phyloP scores from a whole-genome alignment of 164 flowering plant genomes.

The Nymphaea thermarum region DNA sequence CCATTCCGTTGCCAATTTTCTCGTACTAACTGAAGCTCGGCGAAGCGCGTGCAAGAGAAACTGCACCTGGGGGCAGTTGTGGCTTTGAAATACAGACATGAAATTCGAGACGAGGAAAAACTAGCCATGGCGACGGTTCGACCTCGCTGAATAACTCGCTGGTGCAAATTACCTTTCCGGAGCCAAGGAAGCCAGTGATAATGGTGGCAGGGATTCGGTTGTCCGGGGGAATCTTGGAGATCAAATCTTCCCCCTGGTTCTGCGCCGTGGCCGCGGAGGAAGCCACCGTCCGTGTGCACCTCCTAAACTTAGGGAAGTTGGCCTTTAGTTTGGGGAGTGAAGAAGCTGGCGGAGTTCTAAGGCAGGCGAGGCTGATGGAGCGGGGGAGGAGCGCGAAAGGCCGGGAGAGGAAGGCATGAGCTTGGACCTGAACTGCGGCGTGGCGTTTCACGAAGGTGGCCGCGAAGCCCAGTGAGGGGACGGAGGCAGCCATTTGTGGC shows the following conservation, averaged over 20 bases:
- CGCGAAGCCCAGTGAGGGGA: constrained; percentile 28
- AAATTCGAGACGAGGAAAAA: background rate
- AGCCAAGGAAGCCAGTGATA: constrained; percentile 87
- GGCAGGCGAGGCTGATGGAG: background rate
- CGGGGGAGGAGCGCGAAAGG: constrained; percentile 3
- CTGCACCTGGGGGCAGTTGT: background rate
- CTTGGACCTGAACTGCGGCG: constrained; percentile 11
- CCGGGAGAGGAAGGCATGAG: constrained; percentile 18
- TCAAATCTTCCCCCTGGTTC: constrained; percentile 29
- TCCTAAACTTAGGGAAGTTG: constrained; percentile 4
- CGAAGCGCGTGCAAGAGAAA: background rate
- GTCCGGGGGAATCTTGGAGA: constrained; percentile 60
- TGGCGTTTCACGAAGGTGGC: constrained; percentile 25
- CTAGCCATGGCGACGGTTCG: background rate
- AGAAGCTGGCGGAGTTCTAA: background rate
- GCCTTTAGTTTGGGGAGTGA: background rate
- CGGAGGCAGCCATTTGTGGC: constrained; percentile 17
- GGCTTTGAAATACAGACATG: background rate
- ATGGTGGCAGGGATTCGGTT: constrained; percentile 86
- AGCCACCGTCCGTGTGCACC: constrained; percentile 15
- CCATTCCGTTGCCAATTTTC: background rate
- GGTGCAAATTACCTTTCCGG: constrained; percentile 52
- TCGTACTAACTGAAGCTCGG: too few relatives aligned
- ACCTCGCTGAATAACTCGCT: too few relatives aligned
- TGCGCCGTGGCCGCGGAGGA: constrained; percentile 23